Evolutionary conservation across 1,284 basidiomycete genomes (phyloP).

Genomic region (Tilletia caries): DNA sequence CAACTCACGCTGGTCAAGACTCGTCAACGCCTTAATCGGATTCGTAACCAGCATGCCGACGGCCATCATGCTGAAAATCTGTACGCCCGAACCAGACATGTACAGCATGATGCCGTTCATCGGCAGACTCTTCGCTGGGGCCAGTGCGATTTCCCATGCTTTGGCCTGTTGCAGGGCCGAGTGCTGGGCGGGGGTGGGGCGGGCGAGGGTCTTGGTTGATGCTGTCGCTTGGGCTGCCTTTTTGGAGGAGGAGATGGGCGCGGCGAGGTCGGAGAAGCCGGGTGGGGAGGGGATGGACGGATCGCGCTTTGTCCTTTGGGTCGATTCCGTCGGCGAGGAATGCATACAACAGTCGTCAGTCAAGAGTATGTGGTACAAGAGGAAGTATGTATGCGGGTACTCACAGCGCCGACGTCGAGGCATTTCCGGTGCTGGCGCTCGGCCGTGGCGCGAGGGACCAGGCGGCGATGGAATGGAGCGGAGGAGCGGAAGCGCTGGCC

Average conservation of each 20-base stretch:
- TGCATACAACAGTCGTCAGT: no score
- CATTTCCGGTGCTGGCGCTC: no score
- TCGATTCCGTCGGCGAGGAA: background rate
- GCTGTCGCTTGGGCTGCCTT: background rate
- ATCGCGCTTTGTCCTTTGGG: conserved; percentile 11
- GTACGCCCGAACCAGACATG: conserved; percentile 49
- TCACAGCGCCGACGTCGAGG: no score
- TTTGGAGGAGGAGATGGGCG: background rate
- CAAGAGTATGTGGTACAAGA: no score
- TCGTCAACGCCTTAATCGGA: conserved; percentile 38
- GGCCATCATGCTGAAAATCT: conserved; percentile 53
- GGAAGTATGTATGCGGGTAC: no score
- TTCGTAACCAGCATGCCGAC: conserved; percentile 49
- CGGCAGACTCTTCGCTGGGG: conserved; percentile 46
- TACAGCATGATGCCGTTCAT: conserved; percentile 53
- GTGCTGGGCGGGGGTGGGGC: conserved; percentile 6
- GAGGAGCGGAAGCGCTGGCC: no score
- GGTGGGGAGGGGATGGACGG: conserved; percentile 6
- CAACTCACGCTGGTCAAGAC: conserved; percentile 35
- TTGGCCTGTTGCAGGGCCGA: conserved; percentile 42
- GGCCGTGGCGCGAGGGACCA: no score
- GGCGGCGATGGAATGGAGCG: no score
- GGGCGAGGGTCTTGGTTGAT: background rate
- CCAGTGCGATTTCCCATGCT: conserved; percentile 49
- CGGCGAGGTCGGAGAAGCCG: background rate